phyloP scores from a whole-genome alignment of 257 asterid species.

The Coffea canephora region DNA sequence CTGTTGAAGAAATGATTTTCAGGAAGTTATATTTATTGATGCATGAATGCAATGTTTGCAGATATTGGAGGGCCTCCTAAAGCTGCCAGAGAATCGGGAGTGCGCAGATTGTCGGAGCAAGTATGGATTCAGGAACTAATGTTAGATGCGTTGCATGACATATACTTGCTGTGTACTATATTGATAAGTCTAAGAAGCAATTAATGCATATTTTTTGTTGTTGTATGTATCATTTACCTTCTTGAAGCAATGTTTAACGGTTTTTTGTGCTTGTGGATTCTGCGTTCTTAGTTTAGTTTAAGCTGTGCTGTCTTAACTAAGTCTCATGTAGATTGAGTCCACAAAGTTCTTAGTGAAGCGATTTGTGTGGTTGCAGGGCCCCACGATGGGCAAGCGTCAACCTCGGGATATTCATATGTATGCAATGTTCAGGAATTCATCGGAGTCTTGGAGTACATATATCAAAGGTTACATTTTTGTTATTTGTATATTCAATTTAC shows the following conservation, averaged over 20 bases:
- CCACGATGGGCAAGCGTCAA: slow-evolving; percentile 96
- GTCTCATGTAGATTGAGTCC: neutral
- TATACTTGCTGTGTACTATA: neutral
- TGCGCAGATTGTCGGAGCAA: slow-evolving; percentile 87
- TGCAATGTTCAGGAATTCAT: slow-evolving; percentile 93
- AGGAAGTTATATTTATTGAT: neutral
- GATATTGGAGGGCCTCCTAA: slow-evolving; percentile 74
- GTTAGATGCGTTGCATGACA: neutral
- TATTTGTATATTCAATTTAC: slow-evolving; percentile 6
- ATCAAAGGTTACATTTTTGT: slow-evolving; percentile 56
- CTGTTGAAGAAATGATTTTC: neutral
- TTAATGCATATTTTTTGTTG: neutral
- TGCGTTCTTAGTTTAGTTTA: neutral
- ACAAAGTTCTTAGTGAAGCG: neutral
- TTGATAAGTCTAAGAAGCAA: neutral
- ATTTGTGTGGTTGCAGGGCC: slow-evolving; percentile 50
- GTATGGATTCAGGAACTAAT: slow-evolving; percentile 35
- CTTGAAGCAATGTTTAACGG: neutral
- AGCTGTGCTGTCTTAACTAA: neutral
- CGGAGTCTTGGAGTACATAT: slow-evolving; percentile 93
- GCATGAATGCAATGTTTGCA: slow-evolving; percentile 11
- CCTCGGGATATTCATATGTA: slow-evolving; percentile 85
- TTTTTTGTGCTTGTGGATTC: neutral
- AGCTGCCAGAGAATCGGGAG: slow-evolving; percentile 79
- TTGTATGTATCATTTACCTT: neutral